These are phyloP conservation scores for Linderina pennispora DNA, from an alignment of 192 early-diverging fungal genomes.

Conservation along the genomic window DNA sequence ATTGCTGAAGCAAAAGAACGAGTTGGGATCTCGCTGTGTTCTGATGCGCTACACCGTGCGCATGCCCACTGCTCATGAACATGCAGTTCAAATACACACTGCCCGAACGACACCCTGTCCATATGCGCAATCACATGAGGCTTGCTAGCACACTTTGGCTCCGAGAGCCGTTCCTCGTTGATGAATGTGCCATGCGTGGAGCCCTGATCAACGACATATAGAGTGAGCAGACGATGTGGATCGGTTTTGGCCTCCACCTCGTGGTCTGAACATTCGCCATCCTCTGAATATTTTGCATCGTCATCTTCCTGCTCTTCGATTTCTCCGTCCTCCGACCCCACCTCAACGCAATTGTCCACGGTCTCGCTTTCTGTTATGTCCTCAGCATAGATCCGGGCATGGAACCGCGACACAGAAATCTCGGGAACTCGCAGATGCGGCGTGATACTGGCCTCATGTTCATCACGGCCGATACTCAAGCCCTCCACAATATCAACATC, in stretches of 20 bases:
- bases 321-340: conserved; percentile 33
- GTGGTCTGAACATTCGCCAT: conserved; percentile 14
- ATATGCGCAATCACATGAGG: conserved; percentile 52
- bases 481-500: conserved; percentile 51
- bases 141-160: conserved; percentile 54
- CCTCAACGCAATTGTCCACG: conserved; percentile 45
- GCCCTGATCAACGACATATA: conserved; percentile 58
- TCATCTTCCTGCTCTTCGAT: conserved; percentile 7
- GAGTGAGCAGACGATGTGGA: conserved; percentile 9
- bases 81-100: conserved; percentile 58
- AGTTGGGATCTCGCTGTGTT: conserved; percentile 44
- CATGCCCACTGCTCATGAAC: conserved; percentile 60
- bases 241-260: conserved; percentile 41
- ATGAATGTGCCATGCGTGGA: conserved; percentile 75
- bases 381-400: conserved; percentile 50
- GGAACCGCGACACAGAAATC: conserved; percentile 58
- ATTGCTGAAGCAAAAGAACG: too few relatives aligned
- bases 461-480: conserved; percentile 56
- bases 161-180: conserved; percentile 59
- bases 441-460: conserved; percentile 6
- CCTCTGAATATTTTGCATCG: background rate
- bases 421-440: conserved; percentile 56
- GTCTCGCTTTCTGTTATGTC: conserved; percentile 9
- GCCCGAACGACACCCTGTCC: conserved; percentile 54
- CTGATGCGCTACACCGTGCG: conserved; percentile 50